Evolutionary conservation across 2,329 filamentous ascomycete genomes (phyloP), one percentile per base, ranked within the genome.

Genomic region (Cordyceps cateniannulata): DNA sequence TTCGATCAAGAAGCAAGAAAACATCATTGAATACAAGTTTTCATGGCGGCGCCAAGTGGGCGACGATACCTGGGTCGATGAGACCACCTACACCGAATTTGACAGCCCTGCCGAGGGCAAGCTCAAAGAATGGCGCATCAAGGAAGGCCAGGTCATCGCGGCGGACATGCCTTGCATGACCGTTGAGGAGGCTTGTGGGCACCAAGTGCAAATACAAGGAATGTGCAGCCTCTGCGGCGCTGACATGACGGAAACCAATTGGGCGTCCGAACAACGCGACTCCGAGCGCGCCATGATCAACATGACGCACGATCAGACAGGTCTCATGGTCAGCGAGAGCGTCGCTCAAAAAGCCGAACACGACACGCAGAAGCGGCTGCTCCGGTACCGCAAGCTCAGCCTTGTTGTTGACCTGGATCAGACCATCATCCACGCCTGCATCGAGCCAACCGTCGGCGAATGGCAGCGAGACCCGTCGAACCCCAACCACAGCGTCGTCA

Each of bases 371-470:
- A 84, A 86, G 63, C 87, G 93, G 22, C 80, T 99, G 47, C 79
- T 99, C 48, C 82, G 86, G 62, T 85, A 89, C 63, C 85, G 89
- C 66, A 96, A 96, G 76, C 82, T 99, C 49, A 96, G 90, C 50
- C 81, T 99, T 49, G 95, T 99, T 27, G 95, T 99, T 67, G 95
- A 99, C 80, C 81, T 99, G 59, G 95, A 99, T 72, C 93, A 98
- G 78, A 99, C 95, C 61, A 95, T 99, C 69, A 99, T 99, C 66
- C 95, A 99, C 73, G 95, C 95, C 27, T 96, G 92, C 64, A 96
- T 98, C 69, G 95, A 99, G 67, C 93, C 93, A 7, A 99, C 95
- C 0, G 88, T 99, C 59, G 92, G 88, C 65, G 93, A 99, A 72
- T 99, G 95, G 95, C 90, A 96, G 79, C 83, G 85, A 54, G 93